These are phyloP conservation scores for Moesziomyces aphidis DNA, from an alignment of 1,284 basidiomycete species.

Conservation along the genomic window DNA sequence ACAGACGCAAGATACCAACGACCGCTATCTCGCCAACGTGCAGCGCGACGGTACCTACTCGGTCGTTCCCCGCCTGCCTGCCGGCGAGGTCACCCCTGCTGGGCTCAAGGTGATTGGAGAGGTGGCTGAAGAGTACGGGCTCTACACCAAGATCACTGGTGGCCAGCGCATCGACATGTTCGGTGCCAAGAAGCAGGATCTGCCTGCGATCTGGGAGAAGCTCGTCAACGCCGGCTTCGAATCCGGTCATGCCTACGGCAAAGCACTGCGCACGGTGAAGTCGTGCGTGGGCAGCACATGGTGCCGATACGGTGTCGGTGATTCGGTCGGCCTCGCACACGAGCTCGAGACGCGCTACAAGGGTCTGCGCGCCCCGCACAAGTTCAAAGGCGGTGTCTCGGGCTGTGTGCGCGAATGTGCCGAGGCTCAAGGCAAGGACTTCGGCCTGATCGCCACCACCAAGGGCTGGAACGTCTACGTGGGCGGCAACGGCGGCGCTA, in stretches of 20 bases:
- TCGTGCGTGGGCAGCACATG: constrained; percentile 75
- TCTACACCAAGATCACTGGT: constrained; percentile 71
- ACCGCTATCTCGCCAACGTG: constrained; percentile 78
- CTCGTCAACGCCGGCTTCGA: constrained; percentile 78
- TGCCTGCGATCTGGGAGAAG: constrained; percentile 81
- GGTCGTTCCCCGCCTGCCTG: constrained; percentile 78
- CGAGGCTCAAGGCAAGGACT: constrained; percentile 81
- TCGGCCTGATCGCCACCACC: constrained; percentile 81
- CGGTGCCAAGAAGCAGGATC: constrained; percentile 79
- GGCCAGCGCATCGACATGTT: constrained; percentile 80
- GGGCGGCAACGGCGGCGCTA: constrained; percentile 80
- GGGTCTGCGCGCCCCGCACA: constrained; percentile 78
- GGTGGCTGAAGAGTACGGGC: constrained; percentile 77
- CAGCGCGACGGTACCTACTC: constrained; percentile 81
- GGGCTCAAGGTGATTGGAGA: constrained; percentile 77
- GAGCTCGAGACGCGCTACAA: constrained; percentile 80
- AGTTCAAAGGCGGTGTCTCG: constrained; percentile 81
- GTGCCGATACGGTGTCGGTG: constrained; percentile 82
- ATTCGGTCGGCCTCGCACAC: constrained; percentile 80
- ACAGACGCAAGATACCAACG: constrained; percentile 79
- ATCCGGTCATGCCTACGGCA: constrained; percentile 81
- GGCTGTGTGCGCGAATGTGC: constrained; percentile 71
- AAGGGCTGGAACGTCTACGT: constrained; percentile 76
- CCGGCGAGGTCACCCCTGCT: constrained; percentile 78
- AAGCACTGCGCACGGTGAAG: constrained; percentile 74